Conservation (phyloP, 345 rosid species). For the Euclidium syriacum region DNA sequence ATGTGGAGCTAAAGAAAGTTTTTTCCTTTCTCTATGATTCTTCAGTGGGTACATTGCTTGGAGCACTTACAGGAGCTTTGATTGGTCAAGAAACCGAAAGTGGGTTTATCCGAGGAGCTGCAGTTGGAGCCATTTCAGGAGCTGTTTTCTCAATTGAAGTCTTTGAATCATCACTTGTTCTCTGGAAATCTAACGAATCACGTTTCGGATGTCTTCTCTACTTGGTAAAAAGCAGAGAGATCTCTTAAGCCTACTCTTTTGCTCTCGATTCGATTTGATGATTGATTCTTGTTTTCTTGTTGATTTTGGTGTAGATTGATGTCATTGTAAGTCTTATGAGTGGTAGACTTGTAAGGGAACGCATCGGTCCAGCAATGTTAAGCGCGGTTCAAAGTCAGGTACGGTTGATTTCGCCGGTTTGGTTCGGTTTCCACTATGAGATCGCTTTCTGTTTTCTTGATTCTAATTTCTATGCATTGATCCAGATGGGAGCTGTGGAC, state of each 20-base stretch:
- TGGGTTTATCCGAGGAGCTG: conserved; percentile 96
- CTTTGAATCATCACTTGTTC: conserved; percentile 90
- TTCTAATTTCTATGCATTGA: not conserved
- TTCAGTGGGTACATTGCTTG: conserved; percentile 94
- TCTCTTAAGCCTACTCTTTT: not conserved
- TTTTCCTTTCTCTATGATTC: conserved; percentile 1
- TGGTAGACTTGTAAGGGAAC: conserved; percentile 95
- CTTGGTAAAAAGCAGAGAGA: conserved; percentile 75
- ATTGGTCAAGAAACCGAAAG: conserved; percentile 99
- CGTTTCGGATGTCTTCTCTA: conserved; percentile 85
- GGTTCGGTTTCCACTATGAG: not conserved
- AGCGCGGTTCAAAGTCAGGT: conserved; percentile 99
- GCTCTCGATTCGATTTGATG: not conserved
- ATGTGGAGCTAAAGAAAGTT: conserved; percentile 7
- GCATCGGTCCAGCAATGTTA: conserved; percentile 98
- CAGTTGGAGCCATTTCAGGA: conserved; percentile 97
- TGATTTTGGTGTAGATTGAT: conserved; percentile 60
- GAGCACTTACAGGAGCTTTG: conserved; percentile 97
- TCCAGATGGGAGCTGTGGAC: conserved; percentile 95
- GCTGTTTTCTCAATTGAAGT: conserved; percentile 99
- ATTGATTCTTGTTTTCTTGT: conserved; percentile 8
- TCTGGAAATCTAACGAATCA: conserved; percentile 95
- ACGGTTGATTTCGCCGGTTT: not conserved
- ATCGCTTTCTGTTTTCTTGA: conserved; percentile 6
- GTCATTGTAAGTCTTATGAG: conserved; percentile 96